Percentiles rank a stretch among this genome's conserved stretches.
These are phyloP conservation scores for Blastocystis hominis DNA, from an alignment of 352 stramenopile species.

Conservation along the genomic window DNA sequence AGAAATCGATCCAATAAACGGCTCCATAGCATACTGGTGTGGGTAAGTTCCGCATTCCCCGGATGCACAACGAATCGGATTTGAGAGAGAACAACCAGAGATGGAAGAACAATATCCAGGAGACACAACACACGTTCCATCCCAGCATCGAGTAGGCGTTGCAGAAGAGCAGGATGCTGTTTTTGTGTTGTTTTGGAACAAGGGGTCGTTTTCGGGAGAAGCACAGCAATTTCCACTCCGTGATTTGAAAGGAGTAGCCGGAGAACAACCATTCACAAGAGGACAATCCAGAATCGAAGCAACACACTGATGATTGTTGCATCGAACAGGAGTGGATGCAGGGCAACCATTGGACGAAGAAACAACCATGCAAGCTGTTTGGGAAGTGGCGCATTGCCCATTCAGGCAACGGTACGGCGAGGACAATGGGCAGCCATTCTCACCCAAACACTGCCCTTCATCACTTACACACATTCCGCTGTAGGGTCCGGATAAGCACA, in stretches of 20 bases:
- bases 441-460: neutral
- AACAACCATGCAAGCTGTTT: neutral
- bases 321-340: neutral
- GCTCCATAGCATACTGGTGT: neutral
- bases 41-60: neutral
- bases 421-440: neutral
- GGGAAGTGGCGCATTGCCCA: neutral
- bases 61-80: neutral
- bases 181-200: neutral
- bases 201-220: neutral
- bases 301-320: neutral
- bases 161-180: neutral
- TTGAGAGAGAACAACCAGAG: neutral
- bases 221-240: neutral
- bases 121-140: neutral
- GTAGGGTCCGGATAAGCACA: neutral
- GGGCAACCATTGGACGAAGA: neutral
- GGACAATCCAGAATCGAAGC: neutral
- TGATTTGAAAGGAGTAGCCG: neutral
- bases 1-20: neutral
- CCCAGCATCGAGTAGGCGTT: neutral
- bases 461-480: neutral
- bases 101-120: neutral
- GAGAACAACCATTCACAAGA: conserved; percentile 26
- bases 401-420: neutral